These are phyloP conservation scores for Claviceps africana DNA, from an alignment of 2,329 filamentous ascomycete species.

Conservation along the genomic window DNA sequence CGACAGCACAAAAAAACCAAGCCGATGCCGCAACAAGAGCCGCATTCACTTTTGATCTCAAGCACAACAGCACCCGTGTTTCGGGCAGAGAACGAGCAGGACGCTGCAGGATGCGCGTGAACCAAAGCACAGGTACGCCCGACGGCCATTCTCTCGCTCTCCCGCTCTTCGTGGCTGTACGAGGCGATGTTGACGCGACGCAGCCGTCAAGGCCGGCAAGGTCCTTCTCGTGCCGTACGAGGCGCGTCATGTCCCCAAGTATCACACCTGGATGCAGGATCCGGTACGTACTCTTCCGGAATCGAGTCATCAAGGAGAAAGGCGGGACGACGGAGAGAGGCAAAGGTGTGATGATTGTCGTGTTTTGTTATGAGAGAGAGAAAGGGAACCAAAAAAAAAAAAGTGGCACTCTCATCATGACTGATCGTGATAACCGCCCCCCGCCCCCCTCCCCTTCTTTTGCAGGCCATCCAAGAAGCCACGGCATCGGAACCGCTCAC, in stretches of 20 bases:
- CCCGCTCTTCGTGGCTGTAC: neutral
- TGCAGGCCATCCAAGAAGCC: slow-evolving; percentile 59
- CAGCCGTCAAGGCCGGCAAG: slow-evolving; percentile 52
- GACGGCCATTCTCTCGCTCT: neutral
- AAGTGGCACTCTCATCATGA: slow-evolving; percentile 5
- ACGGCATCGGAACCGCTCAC: slow-evolving; percentile 80
- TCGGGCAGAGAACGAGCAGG: neutral
- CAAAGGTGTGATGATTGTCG: neutral
- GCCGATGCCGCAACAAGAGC: too few species aligned
- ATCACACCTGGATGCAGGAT: slow-evolving; percentile 89
- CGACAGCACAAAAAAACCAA: neutral
- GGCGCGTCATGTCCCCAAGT: slow-evolving; percentile 63
- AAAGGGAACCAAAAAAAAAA: slow-evolving; percentile 4
- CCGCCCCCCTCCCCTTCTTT: too few species aligned
- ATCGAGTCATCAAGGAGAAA: neutral
- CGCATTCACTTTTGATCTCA: neutral
- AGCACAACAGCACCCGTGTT: neutral
- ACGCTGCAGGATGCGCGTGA: slow-evolving; percentile 25
- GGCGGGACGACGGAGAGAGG: neutral
- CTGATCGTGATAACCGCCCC: too few species aligned
- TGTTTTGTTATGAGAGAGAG: neutral
- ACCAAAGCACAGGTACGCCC: slow-evolving; percentile 28
- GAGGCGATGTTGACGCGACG: neutral
- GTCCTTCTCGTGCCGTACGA: slow-evolving; percentile 76
- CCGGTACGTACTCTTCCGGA: slow-evolving; percentile 27